A percentile compares a stretch with the other conserved stretches of the same genome.
phyloP scores from a whole-genome alignment of 2,329 filamentous ascomycete species.

The Stemphylium beticola region DNA sequence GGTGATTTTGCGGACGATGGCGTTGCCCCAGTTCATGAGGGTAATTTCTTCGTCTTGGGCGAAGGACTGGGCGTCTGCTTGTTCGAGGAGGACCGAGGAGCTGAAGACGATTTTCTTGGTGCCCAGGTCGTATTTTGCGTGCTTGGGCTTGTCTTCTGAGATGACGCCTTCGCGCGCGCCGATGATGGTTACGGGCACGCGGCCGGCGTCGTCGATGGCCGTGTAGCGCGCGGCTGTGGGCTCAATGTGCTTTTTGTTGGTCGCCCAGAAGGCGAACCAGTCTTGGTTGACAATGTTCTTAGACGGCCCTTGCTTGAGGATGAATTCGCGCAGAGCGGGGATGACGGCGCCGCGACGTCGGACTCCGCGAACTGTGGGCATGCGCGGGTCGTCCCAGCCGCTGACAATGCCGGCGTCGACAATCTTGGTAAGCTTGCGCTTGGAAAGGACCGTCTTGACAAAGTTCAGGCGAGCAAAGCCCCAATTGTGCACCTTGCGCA shows the following conservation, averaged over 20 bases:
- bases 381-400: slow-evolving; percentile 87
- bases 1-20: slow-evolving; percentile 72
- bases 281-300: slow-evolving; percentile 85
- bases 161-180: slow-evolving; percentile 63
- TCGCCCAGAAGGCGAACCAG: slow-evolving; percentile 70
- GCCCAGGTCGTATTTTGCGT: slow-evolving; percentile 88
- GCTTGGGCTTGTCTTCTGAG: slow-evolving; percentile 80
- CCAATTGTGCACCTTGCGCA: slow-evolving; percentile 82
- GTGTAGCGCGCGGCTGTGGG: slow-evolving; percentile 57
- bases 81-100: slow-evolving; percentile 81
- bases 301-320: slow-evolving; percentile 81
- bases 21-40: slow-evolving; percentile 96
- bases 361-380: slow-evolving; percentile 84
- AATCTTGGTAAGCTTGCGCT: slow-evolving; percentile 84
- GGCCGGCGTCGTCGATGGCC: slow-evolving; percentile 69
- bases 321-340: slow-evolving; percentile 79
- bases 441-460: slow-evolving; percentile 80
- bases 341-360: slow-evolving; percentile 80
- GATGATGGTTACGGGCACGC: slow-evolving; percentile 72
- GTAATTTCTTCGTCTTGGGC: slow-evolving; percentile 89
- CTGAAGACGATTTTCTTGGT: slow-evolving; percentile 85
- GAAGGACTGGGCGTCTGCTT: slow-evolving; percentile 83
- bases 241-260: slow-evolving; percentile 61
- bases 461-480: slow-evolving; percentile 87
- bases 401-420: slow-evolving; percentile 77